A percentile compares a stretch with the other conserved stretches of the same genome.
Conservation (phyloP, 2,329 filamentous ascomycete genomes). For the Neurospora sp. region DNA sequence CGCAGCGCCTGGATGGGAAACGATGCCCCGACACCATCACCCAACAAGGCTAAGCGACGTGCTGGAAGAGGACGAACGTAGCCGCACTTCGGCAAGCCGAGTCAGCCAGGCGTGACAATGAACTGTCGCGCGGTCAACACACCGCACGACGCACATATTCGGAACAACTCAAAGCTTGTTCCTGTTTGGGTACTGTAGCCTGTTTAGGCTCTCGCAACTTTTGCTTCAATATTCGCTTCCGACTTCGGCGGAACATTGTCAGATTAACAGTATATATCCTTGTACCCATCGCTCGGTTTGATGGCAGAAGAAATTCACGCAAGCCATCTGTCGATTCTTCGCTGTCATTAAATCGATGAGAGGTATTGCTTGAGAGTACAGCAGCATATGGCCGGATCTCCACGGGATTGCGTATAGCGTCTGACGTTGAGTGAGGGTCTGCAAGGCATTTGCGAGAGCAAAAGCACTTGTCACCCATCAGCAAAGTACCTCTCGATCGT, state of each 20-base stretch:
- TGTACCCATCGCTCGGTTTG: not conserved
- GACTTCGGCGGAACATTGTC: not conserved
- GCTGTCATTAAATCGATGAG: not conserved
- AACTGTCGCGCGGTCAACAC: not conserved
- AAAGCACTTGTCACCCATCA: not conserved
- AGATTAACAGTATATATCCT: not conserved
- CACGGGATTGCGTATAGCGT: not conserved
- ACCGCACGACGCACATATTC: not conserved
- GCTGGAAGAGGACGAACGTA: conserved; percentile 72
- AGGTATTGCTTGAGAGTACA: not conserved
- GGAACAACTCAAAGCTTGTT: conserved; percentile 1
- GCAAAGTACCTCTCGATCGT: not conserved
- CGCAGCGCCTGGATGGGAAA: conserved; percentile 62
- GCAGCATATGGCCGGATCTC: not conserved
- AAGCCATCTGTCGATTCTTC: not conserved
- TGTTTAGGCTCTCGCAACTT: not conserved
- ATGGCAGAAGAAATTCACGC: not conserved
- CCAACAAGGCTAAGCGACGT: conserved; percentile 84
- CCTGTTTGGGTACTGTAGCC: conserved; percentile 1
- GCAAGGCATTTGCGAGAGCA: not conserved
- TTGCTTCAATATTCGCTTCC: not conserved
- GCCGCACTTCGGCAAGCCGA: conserved; percentile 61
- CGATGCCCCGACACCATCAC: conserved; percentile 71
- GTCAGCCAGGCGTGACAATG: conserved; percentile 35
- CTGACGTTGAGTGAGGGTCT: not conserved